phyloP scores from a whole-genome alignment of 495 filamentous ascomycete genomes.

The Podospora anserina region DNA sequence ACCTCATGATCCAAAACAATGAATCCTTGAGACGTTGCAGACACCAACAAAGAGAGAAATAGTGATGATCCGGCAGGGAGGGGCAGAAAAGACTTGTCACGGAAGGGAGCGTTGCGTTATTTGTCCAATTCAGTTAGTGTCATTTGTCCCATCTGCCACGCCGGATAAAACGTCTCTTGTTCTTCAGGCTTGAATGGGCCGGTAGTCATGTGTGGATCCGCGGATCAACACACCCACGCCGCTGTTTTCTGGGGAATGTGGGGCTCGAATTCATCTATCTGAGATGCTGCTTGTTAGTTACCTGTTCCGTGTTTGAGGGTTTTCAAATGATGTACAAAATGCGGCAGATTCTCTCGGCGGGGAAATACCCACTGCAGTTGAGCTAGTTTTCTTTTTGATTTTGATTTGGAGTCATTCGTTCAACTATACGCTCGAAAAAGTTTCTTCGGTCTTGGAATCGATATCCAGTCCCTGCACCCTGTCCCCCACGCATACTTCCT shows the following conservation, averaged over 20 bases:
- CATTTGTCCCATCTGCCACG: conserved; percentile 2
- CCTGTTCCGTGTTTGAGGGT: neutral
- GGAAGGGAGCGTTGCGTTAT: neutral
- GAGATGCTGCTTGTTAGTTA: neutral
- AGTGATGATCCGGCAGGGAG: neutral
- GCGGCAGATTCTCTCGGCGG: neutral
- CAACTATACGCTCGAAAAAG: neutral
- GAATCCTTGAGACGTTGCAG: neutral
- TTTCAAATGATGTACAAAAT: neutral
- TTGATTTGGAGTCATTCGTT: neutral
- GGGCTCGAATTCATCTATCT: conserved; percentile 3
- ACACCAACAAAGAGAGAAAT: neutral
- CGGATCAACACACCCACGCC: neutral
- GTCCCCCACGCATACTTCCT: neutral
- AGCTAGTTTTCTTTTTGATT: neutral
- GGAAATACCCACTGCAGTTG: neutral
- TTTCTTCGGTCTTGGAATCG: neutral
- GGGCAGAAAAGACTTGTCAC: conserved; percentile 5
- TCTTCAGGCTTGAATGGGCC: conserved; percentile 1
- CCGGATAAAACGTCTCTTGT: conserved; percentile 6
- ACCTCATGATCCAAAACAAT: neutral
- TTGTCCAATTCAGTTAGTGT: neutral
- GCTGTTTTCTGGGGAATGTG: neutral
- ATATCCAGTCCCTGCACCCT: neutral
- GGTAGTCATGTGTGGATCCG: conserved; percentile 6